Conservation (phyloP, 139 green algal genomes). For the Asterochloris erici region DNA sequence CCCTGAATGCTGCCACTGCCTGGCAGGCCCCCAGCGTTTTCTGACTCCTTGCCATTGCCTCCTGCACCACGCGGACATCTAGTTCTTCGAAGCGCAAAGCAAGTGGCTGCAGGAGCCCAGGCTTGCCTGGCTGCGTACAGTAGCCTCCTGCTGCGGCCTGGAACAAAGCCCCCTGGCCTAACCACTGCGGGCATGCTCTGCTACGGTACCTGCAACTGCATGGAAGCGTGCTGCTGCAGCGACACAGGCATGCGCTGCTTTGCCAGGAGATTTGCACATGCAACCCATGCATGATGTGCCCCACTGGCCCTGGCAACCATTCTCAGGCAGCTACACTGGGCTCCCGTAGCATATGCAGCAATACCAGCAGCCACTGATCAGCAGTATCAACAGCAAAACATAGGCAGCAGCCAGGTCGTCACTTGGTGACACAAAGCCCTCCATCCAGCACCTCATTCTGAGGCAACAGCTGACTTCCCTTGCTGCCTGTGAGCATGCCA, state of each 20-base stretch:
- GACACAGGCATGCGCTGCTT: background rate
- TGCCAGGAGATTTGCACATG: background rate
- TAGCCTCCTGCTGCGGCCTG: background rate
- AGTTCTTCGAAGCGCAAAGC: background rate
- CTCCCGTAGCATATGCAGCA: background rate
- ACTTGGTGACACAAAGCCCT: background rate
- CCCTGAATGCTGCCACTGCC: conserved; percentile 15
- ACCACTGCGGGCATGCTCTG: background rate
- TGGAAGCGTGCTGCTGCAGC: background rate
- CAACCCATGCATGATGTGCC: background rate
- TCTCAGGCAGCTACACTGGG: background rate
- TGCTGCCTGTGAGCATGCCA: no score
- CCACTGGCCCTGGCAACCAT: background rate
- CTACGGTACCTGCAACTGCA: background rate
- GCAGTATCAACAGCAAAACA: background rate
- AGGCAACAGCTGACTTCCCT: background rate
- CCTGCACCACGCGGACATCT: background rate
- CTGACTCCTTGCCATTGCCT: background rate
- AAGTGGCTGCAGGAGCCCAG: background rate
- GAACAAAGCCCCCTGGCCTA: background rate
- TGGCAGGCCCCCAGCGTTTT: background rate
- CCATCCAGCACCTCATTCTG: background rate
- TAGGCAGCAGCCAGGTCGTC: background rate
- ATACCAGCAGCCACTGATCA: background rate
- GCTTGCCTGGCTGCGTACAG: background rate